Evolutionary conservation across 1,284 basidiomycete species (phyloP), one percentile per base, ranked within the genome.

Genomic region (Ceratobasidium sp.): DNA sequence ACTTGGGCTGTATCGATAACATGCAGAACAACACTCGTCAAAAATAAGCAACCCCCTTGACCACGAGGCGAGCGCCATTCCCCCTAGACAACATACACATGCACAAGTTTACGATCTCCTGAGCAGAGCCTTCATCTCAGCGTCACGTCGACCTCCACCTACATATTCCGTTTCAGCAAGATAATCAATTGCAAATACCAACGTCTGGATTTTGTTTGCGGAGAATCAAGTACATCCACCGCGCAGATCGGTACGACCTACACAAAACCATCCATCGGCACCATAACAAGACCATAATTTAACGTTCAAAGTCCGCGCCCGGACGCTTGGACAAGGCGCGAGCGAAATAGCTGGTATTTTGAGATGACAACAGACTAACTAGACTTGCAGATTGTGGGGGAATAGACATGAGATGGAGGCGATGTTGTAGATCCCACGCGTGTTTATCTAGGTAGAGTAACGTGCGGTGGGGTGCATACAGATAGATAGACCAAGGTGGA

Each of bases 51-150:
- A 35, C 35, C 33, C 30, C 14, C 20, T 14, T 8, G 4, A 35
- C 55, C 55, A 57, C 55, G 55, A 57, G 55, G 55, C 55, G 12
- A 27, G 55, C 23, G 55, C 55, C 55, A 57, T 57, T 57, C n/a
- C 12, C 38, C 38, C 38, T 38, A 38, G 38, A 38, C 38, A 38
- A 38, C 38, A n/a, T 50, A n/a, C 48, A 50, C 3, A 14, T 50
- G n/a, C n/a, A n/a, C n/a, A n/a, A n/a, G n/a, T 35, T 16, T 60
- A 35, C 27, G 27, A 60, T 35, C 57, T 10, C n/a, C n/a, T n/a
- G n/a, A n/a, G n/a, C 27, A 60, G 30, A 60, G 57, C 27, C 12
- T 35, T 14, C 30, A 35, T 35, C 57, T 33, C 57, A 35, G 30
- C 35, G 57, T 60, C 30, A 7, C 30, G n/a, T n/a, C n/a, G n/a